Conservation (phyloP, 805 yeast species). For the Metschnikowia proteae region DNA sequence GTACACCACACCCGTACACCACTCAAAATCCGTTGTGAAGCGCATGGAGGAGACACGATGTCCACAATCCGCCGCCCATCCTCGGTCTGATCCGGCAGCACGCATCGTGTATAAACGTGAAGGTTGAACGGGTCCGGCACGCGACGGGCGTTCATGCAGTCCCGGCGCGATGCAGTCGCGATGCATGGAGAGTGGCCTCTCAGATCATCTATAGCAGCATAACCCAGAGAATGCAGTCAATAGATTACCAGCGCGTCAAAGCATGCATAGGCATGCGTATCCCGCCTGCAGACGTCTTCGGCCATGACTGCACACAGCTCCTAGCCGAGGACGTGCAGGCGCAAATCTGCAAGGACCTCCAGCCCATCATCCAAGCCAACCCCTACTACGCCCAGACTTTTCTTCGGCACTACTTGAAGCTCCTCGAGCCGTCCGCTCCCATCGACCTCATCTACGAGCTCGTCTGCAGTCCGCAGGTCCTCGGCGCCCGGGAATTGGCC, state of each 20-base stretch:
- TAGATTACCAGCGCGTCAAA: constrained; percentile 5
- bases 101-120: no score
- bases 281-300: constrained; percentile 19
- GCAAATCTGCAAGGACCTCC: constrained; percentile 18
- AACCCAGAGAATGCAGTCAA: background rate
- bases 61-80: no score
- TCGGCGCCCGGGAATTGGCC: constrained; percentile 28
- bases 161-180: no score
- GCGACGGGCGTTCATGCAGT: no score
- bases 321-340: constrained; percentile 19
- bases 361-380: constrained; percentile 33
- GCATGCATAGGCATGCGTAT: constrained; percentile 19
- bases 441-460: constrained; percentile 42
- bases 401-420: constrained; percentile 39
- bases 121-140: no score
- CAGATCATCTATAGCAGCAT: no score
- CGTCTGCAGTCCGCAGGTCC: constrained; percentile 29
- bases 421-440: constrained; percentile 28
- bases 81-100: no score
- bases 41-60: no score
- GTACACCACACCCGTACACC: no score
- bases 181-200: background rate
- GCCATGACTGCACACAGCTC: constrained; percentile 8
- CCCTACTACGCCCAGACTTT: constrained; percentile 49
- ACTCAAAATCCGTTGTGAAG: no score